Conservation (phyloP, 2,329 filamentous ascomycete genomes). For the Xylariaceae sp. region DNA sequence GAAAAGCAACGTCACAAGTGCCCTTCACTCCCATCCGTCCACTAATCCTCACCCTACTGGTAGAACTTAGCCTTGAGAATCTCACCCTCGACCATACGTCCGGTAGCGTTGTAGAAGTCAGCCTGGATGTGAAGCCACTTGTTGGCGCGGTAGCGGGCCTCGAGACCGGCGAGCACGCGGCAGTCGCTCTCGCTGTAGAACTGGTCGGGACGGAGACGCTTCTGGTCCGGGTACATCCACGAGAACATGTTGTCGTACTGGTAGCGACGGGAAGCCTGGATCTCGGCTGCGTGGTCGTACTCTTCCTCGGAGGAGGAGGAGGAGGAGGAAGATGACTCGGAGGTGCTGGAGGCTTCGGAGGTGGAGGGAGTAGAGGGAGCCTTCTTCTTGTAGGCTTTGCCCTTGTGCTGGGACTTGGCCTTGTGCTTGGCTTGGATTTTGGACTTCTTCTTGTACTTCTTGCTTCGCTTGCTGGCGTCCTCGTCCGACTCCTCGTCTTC, state of each 20-base stretch:
- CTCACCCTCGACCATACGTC: constrained; percentile 20
- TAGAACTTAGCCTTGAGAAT: constrained; percentile 29
- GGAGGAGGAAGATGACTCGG: not conserved
- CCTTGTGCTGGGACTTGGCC: not conserved
- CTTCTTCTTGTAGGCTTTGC: constrained; percentile 4
- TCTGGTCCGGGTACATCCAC: constrained; percentile 18
- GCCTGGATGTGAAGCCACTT: constrained; percentile 26
- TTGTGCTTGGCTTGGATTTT: not conserved
- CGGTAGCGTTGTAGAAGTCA: constrained; percentile 31
- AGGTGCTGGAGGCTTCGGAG: not conserved
- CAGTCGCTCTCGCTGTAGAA: constrained; percentile 27
- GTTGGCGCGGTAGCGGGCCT: constrained; percentile 26
- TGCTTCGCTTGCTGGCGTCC: not conserved
- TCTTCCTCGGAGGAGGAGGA: not conserved
- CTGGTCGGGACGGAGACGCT: constrained; percentile 18
- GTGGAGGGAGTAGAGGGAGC: constrained; percentile 1
- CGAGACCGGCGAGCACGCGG: constrained; percentile 21
- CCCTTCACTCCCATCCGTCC: not conserved
- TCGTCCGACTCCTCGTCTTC: not conserved
- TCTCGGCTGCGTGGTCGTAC: constrained; percentile 4
- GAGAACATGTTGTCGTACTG: constrained; percentile 15
- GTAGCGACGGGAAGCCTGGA: constrained; percentile 15
- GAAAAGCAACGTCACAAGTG: too few species aligned
- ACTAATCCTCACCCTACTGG: constrained; percentile 3
- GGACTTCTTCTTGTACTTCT: not conserved